phyloP scores from a whole-genome alignment of 768 basidiomycete species.

The Trametes maxima region DNA sequence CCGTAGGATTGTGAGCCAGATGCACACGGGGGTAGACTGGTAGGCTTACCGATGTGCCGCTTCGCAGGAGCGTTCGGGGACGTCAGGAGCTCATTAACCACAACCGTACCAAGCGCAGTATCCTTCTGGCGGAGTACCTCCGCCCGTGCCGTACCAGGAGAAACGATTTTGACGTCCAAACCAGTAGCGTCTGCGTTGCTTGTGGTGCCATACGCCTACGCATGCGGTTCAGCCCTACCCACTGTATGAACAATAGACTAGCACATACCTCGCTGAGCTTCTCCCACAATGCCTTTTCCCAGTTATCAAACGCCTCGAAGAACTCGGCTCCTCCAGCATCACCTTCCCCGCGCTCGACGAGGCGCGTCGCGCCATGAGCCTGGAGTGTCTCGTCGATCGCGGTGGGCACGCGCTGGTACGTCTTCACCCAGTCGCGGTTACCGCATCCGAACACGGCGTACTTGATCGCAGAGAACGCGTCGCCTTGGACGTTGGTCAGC shows the following conservation, averaged over 20 bases:
- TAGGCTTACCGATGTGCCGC: conserved; percentile 41
- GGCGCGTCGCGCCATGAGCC: conserved; percentile 39
- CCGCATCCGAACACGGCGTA: conserved; percentile 55
- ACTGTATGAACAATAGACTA: background rate
- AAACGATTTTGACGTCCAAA: conserved; percentile 36
- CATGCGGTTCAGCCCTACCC: background rate
- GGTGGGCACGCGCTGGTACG: conserved; percentile 49
- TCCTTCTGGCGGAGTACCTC: conserved; percentile 40
- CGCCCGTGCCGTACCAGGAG: conserved; percentile 38
- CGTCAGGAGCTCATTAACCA: conserved; percentile 44
- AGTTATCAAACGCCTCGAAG: conserved; percentile 49
- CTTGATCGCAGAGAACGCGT: conserved; percentile 33
- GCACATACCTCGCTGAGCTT: conserved; percentile 35
- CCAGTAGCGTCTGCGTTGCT: conserved; percentile 20
- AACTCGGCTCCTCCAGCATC: conserved; percentile 44
- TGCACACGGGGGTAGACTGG: too few species aligned
- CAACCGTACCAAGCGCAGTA: conserved; percentile 40
- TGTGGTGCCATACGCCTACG: conserved; percentile 35
- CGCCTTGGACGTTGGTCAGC: conserved; percentile 35
- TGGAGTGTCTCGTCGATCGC: conserved; percentile 40
- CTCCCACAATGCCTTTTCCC: conserved; percentile 42
- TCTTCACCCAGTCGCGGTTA: conserved; percentile 49
- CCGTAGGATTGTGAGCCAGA: background rate
- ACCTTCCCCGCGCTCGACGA: conserved; percentile 42
- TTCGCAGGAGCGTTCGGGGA: conserved; percentile 40